Conservation (phyloP, 352 stramenopile genomes). For the Phytophthora fragariae region DNA sequence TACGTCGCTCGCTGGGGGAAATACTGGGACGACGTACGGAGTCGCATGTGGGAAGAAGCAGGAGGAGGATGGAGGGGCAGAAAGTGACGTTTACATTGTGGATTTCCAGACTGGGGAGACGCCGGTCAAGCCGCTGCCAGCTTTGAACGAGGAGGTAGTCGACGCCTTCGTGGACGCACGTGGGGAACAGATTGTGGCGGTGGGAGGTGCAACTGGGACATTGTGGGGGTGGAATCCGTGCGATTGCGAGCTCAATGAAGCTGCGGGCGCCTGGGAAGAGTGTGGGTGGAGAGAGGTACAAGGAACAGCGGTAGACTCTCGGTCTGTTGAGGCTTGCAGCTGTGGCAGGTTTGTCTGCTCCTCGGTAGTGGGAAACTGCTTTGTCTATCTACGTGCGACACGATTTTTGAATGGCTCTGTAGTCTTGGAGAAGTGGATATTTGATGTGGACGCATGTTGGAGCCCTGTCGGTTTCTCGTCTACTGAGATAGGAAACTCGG, state of each 20-base stretch:
- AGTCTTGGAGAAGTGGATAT: constrained; percentile 32
- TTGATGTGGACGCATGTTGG: constrained; percentile 32
- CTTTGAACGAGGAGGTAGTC: constrained; percentile 18
- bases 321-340: not conserved
- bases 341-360: constrained; percentile 34
- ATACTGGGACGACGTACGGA: not conserved
- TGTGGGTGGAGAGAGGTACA: constrained; percentile 20
- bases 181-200: constrained; percentile 19
- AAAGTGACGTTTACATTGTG: constrained; percentile 12
- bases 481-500: not conserved
- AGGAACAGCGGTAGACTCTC: not conserved
- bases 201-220: constrained; percentile 13
- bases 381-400: constrained; percentile 22
- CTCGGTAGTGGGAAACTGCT: constrained; percentile 28
- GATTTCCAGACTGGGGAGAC: constrained; percentile 31
- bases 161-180: constrained; percentile 25
- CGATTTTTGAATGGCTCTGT: not conserved
- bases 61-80: not conserved
- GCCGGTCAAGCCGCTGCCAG: not conserved
- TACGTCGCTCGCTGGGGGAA: constrained; percentile 5
- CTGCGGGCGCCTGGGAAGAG: not conserved
- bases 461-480: constrained; percentile 21
- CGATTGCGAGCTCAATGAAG: not conserved
- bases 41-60: constrained; percentile 12
- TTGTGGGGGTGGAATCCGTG: constrained; percentile 19